Percentiles rank a stretch among this genome's conserved stretches.
phyloP scores from a whole-genome alignment of 1,284 basidiomycete genomes.

The Ustilago loliicola region DNA sequence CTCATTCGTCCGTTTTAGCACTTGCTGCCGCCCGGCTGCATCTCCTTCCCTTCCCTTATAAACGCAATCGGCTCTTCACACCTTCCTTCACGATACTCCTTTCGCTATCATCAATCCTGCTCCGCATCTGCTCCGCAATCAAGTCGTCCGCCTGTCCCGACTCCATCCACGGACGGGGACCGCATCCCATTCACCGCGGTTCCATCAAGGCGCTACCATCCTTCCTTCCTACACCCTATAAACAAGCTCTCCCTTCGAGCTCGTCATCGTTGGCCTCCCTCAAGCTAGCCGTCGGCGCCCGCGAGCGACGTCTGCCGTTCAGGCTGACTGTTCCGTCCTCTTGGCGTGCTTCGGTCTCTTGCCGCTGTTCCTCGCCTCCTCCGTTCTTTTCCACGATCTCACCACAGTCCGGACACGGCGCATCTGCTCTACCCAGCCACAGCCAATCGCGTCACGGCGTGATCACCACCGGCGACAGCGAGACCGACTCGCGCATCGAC shows the following conservation, averaged over 20 bases:
- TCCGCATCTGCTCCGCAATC: not conserved
- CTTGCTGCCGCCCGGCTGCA: slow-evolving; percentile 33
- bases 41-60: slow-evolving; percentile 26
- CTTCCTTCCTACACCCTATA: not conserved
- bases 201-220: slow-evolving; percentile 5
- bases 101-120: slow-evolving; percentile 34
- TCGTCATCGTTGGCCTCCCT: not conserved
- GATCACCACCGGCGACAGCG: not conserved
- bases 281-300: not conserved
- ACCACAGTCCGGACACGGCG: not conserved
- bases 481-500: not conserved
- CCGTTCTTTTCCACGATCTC: not conserved
- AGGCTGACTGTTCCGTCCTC: not conserved
- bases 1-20: slow-evolving; percentile 31
- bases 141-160: slow-evolving; percentile 7
- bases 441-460: not conserved
- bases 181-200: slow-evolving; percentile 5
- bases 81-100: slow-evolving; percentile 19
- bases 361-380: not conserved
- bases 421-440: not conserved
- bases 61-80: slow-evolving; percentile 19
- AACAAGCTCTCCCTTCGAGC: not conserved
- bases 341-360: not conserved
- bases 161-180: slow-evolving; percentile 10
- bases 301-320: not conserved